phyloP scores from a whole-genome alignment of 2,329 filamentous ascomycete genomes.

The Diaporthe vexans region DNA sequence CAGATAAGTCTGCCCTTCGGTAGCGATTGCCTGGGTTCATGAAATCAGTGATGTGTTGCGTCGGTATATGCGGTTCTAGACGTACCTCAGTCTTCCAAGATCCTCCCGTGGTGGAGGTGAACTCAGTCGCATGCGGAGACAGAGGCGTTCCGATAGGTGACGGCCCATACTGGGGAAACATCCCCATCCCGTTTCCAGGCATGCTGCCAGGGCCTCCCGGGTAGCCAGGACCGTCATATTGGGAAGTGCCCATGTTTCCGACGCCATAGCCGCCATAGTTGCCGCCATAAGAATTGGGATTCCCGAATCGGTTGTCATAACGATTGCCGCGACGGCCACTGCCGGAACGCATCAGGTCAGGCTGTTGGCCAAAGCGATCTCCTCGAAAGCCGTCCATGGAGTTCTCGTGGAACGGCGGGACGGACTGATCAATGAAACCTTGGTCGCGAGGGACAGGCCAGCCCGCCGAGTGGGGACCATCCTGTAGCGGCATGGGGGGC shows the following conservation, averaged over 20 bases:
- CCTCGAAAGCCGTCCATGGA: constrained; percentile 58
- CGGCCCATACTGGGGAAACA: constrained; percentile 66
- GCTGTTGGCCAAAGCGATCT: constrained; percentile 64
- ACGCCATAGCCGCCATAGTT: constrained; percentile 55
- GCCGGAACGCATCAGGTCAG: constrained; percentile 61
- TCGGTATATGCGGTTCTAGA: constrained; percentile 13
- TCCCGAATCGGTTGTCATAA: constrained; percentile 57
- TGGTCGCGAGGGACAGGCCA: constrained; percentile 62
- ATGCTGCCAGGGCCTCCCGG: constrained; percentile 48
- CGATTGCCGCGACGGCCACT: constrained; percentile 61
- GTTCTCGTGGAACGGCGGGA: constrained; percentile 50
- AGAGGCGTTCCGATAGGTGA: constrained; percentile 75
- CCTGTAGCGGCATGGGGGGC: constrained; percentile 49
- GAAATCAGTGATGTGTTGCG: constrained; percentile 38
- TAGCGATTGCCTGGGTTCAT: constrained; percentile 58
- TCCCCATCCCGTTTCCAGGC: constrained; percentile 54
- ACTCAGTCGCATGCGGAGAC: constrained; percentile 81
- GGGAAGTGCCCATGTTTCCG: constrained; percentile 46
- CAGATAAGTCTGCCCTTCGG: constrained; percentile 82
- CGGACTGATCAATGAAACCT: constrained; percentile 57
- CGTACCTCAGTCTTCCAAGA: constrained; percentile 71
- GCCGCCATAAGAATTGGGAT: constrained; percentile 49
- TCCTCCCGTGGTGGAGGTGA: constrained; percentile 67
- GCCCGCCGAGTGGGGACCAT: constrained; percentile 55
- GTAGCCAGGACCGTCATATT: constrained; percentile 49